These are phyloP conservation scores for Solanum corneliomulleri DNA, from an alignment of 257 asterid genomes.

Conservation along the genomic window DNA sequence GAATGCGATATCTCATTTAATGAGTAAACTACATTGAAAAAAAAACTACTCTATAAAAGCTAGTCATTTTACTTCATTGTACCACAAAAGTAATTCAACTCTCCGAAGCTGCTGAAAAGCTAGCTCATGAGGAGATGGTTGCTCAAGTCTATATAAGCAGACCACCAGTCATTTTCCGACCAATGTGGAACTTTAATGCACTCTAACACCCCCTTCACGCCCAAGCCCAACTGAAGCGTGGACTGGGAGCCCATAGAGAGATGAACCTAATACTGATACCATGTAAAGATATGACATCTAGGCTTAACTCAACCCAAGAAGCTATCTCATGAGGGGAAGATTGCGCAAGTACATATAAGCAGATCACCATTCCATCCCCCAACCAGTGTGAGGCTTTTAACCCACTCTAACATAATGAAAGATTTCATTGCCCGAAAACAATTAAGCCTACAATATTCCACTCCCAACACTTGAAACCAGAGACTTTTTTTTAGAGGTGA, in stretches of 20 bases:
- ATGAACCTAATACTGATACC: background rate
- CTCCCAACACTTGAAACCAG: background rate
- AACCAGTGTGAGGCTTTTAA: too few relatives aligned
- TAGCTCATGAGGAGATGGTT: background rate
- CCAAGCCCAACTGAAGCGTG: background rate
- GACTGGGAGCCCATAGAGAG: accelerated
- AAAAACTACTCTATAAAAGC: background rate
- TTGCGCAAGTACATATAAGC: background rate
- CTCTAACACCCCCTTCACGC: background rate
- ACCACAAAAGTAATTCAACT: background rate
- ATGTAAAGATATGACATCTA: background rate
- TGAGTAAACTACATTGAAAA: background rate
- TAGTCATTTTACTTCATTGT: background rate
- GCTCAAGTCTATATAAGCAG: background rate
- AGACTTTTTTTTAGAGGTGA: background rate
- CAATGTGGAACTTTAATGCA: too few relatives aligned
- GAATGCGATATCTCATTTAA: background rate
- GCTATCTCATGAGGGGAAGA: background rate
- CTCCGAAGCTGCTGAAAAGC: background rate
- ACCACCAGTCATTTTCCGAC: background rate
- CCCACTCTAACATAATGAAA: background rate
- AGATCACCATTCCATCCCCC: too few relatives aligned
- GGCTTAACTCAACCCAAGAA: background rate
- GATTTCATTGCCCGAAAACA: background rate
- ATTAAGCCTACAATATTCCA: background rate